Conservation (phyloP, 176 grass and related monocot species). For the Coix lacrymajobi region DNA sequence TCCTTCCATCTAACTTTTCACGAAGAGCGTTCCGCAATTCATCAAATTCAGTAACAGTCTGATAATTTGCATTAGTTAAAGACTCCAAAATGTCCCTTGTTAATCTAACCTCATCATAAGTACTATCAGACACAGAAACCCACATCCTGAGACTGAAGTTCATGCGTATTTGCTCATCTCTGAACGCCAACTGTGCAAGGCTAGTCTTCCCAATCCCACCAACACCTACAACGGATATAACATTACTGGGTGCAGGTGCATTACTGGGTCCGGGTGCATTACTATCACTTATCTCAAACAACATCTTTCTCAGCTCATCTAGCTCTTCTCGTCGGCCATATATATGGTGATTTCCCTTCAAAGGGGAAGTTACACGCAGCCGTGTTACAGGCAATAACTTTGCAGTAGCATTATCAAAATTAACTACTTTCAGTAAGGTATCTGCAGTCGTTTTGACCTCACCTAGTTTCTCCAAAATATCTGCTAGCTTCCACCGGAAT, state of each 20-base stretch:
- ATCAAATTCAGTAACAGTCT: slow-evolving; percentile 5
- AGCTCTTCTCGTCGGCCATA: slow-evolving; percentile 46
- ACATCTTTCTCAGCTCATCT: slow-evolving; percentile 29
- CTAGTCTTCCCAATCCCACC: slow-evolving; percentile 64
- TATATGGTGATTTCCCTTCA: slow-evolving; percentile 27
- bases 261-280: slow-evolving; percentile 12
- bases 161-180: slow-evolving; percentile 27
- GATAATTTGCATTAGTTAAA: slow-evolving; percentile 30
- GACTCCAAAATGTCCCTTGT: slow-evolving; percentile 48
- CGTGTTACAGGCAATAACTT: slow-evolving; percentile 6
- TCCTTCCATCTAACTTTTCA: slow-evolving; percentile 30
- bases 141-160: slow-evolving; percentile 47
- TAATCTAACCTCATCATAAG: slow-evolving; percentile 34
- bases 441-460: slow-evolving; percentile 44
- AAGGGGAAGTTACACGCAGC: slow-evolving; percentile 30
- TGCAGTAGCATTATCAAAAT: slow-evolving; percentile 34
- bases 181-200: slow-evolving; percentile 51
- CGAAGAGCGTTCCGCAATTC: slow-evolving; percentile 24
- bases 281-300: slow-evolving; percentile 13
- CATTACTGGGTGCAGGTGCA: slow-evolving; percentile 1
- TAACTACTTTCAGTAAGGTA: slow-evolving; percentile 37
- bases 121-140: slow-evolving; percentile 52
- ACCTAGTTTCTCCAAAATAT: slow-evolving; percentile 40
- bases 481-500: slow-evolving; percentile 30
- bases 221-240: slow-evolving; percentile 48